phyloP scores from a whole-genome alignment of 306 rosid species.

The Arachis hypogaea region DNA sequence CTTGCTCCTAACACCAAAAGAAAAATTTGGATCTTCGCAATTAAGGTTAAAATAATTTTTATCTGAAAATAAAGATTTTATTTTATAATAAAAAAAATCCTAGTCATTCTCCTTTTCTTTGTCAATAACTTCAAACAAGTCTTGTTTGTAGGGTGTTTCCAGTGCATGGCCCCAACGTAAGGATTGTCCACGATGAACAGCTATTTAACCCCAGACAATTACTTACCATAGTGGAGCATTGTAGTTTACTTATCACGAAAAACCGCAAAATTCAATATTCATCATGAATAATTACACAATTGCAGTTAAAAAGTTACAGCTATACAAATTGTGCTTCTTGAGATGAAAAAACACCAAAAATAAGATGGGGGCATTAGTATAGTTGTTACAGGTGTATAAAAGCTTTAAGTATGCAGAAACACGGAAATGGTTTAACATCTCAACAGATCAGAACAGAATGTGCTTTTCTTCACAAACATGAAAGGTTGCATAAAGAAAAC shows the following conservation, averaged over 20 bases:
- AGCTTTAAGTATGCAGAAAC: conserved; percentile 6
- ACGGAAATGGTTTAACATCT: conserved; percentile 17
- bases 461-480: conserved; percentile 21
- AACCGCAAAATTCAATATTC: not conserved
- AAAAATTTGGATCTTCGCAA: too few species aligned
- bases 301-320: conserved; percentile 3
- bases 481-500: conserved; percentile 9
- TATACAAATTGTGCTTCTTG: conserved; percentile 17
- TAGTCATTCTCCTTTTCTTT: too few species aligned
- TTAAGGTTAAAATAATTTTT: too few species aligned
- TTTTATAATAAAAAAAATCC: too few species aligned
- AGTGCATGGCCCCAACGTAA: not conserved
- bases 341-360: conserved; percentile 23
- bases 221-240: not conserved
- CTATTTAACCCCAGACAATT: not conserved
- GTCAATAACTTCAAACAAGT: too few species aligned
- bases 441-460: conserved; percentile 5
- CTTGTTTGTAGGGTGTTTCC: too few species aligned
- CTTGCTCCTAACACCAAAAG: too few species aligned
- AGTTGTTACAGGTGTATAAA: conserved; percentile 22
- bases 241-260: not conserved
- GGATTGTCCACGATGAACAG: not conserved
- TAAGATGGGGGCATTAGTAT: conserved; percentile 2
- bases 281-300: not conserved
- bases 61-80: too few species aligned